Conservation (phyloP, 2,329 filamentous ascomycete genomes). For the Calonectria pteridis region DNA sequence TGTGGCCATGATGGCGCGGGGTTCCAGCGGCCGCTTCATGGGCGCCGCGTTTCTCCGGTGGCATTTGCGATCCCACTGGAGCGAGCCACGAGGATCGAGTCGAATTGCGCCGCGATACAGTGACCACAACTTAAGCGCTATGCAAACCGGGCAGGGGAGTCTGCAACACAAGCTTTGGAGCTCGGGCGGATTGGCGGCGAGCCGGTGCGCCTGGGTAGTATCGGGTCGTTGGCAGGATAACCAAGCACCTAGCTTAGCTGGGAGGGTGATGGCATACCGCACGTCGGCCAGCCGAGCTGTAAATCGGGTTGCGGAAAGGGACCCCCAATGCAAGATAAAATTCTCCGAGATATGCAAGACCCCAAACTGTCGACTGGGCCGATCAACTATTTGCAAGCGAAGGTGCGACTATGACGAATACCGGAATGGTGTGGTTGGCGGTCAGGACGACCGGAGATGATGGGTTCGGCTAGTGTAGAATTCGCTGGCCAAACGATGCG, state of each 20-base stretch:
- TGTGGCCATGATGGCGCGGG: conserved; percentile 43
- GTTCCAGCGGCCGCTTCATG: conserved; percentile 32
- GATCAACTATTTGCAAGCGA: not conserved
- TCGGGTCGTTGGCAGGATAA: not conserved
- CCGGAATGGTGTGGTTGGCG: not conserved
- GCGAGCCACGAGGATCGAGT: not conserved
- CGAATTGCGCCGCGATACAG: not conserved
- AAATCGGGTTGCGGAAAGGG: not conserved
- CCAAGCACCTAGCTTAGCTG: not conserved
- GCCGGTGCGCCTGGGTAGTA: not conserved
- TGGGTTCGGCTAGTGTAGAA: conserved; percentile 5
- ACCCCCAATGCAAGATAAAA: conserved; percentile 9
- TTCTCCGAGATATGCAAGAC: conserved; percentile 5
- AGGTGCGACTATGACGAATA: not conserved
- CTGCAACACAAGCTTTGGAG: not conserved
- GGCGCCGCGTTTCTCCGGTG: conserved; percentile 37
- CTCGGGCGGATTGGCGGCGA: not conserved
- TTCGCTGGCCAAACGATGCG: not conserved
- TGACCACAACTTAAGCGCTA: not conserved
- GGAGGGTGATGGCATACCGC: conserved; percentile 5
- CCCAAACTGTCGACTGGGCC: not conserved
- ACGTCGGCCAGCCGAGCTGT: not conserved
- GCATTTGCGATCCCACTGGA: conserved; percentile 29
- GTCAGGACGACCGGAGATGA: not conserved
- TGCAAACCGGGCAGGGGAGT: not conserved